Evolutionary conservation across 176 grass and related monocot genomes (phyloP).

Genomic region (Triticum turgidum): DNA sequence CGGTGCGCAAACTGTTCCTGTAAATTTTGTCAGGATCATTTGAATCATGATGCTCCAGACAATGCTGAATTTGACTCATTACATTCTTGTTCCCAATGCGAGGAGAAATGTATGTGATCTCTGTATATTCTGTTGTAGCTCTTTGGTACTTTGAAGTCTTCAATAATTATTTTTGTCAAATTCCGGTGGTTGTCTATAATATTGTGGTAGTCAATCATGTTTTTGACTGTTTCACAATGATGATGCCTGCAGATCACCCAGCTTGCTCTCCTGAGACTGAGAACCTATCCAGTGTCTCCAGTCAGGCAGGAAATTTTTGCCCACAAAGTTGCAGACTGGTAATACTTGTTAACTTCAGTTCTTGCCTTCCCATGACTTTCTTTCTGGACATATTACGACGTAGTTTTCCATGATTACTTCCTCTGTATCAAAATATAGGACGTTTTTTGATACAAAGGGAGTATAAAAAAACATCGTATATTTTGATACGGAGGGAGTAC

Average conservation of each 20-base stretch:
- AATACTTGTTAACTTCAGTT: constrained; percentile 10
- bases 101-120: constrained; percentile 68
- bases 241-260: constrained; percentile 65
- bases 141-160: constrained; percentile 14
- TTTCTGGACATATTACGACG: constrained; percentile 18
- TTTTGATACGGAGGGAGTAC: too few species aligned
- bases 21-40: constrained; percentile 80
- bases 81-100: constrained; percentile 66
- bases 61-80: constrained; percentile 44
- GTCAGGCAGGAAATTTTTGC: constrained; percentile 55
- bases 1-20: constrained; percentile 81
- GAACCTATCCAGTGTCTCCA: constrained; percentile 24
- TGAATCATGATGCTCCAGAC: constrained; percentile 37
- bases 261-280: constrained; percentile 55
- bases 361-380: neutral
- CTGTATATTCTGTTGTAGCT: constrained; percentile 24
- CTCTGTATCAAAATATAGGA: too few species aligned
- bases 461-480: too few species aligned
- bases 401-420: constrained; percentile 1
- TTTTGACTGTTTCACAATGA: constrained; percentile 30
- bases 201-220: constrained; percentile 20
- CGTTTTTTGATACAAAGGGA: too few species aligned
- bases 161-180: constrained; percentile 1
- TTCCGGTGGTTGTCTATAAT: constrained; percentile 21
- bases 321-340: constrained; percentile 84